Evolutionary conservation across 208 protist species (phyloP).

Genomic region (Leishmania mexicana): DNA sequence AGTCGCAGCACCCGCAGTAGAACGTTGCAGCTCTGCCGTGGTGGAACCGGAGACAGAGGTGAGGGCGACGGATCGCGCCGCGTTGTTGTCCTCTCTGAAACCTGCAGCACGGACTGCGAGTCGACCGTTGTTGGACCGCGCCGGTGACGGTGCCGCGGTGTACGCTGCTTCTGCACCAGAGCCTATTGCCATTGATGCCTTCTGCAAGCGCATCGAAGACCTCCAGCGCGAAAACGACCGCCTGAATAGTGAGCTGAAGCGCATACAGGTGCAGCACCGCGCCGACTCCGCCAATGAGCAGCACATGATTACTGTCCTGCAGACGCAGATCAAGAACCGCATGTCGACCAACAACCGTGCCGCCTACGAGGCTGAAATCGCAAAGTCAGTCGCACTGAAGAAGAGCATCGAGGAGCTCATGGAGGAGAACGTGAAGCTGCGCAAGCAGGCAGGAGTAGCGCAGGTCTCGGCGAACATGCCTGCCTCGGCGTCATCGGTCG

Average conservation of each 20-base stretch:
- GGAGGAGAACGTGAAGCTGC: slow-evolving; percentile 34
- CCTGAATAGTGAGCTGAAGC: slow-evolving; percentile 45
- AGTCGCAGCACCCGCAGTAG: neutral
- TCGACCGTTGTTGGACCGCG: neutral
- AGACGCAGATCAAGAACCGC: slow-evolving; percentile 41
- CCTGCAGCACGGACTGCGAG: neutral
- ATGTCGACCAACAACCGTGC: slow-evolving; percentile 36
- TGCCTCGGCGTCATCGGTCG: slow-evolving; percentile 14
- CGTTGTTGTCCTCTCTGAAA: neutral
- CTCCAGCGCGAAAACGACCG: slow-evolving; percentile 55
- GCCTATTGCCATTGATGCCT: slow-evolving; percentile 22
- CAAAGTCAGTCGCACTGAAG: slow-evolving; percentile 30
- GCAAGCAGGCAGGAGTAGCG: slow-evolving; percentile 3
- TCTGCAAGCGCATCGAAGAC: slow-evolving; percentile 34
- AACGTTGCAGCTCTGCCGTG: neutral
- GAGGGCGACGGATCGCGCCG: neutral
- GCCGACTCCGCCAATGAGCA: slow-evolving; percentile 41
- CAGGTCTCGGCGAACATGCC: slow-evolving; percentile 3
- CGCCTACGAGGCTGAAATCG: slow-evolving; percentile 47
- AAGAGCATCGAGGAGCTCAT: slow-evolving; percentile 41
- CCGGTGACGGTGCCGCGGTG: neutral
- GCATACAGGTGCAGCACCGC: slow-evolving; percentile 33
- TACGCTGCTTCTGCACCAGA: slow-evolving; percentile 3
- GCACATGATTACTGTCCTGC: slow-evolving; percentile 39
- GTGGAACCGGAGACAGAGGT: neutral